A percentile compares a stretch with the other conserved stretches of the same genome.
Conservation (phyloP, 306 rosid species). For the Casuarina equisetifolia region DNA sequence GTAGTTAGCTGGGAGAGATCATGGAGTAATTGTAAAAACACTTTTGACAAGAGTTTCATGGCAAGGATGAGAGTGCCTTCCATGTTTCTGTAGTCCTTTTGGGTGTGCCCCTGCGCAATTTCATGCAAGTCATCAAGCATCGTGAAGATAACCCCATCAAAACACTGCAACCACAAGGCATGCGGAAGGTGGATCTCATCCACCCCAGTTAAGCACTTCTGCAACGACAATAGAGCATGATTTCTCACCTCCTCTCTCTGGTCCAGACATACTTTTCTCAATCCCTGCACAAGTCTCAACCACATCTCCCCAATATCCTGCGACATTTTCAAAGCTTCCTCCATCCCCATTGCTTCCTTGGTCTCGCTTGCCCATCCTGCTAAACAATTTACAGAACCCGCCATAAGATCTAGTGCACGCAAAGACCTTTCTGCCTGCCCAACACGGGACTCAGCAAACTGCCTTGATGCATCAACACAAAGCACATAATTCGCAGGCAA, state of each 20-base stretch:
- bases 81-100: constrained; percentile 91
- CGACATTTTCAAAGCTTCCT: constrained; percentile 61
- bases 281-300: constrained; percentile 85
- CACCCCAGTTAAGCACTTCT: constrained; percentile 76
- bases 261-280: constrained; percentile 94
- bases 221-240: constrained; percentile 76
- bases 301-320: constrained; percentile 97
- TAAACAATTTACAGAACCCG: constrained; percentile 81
- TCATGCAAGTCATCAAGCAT: constrained; percentile 94
- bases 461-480: constrained; percentile 82
- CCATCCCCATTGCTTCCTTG: constrained; percentile 67
- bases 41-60: constrained; percentile 86
- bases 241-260: constrained; percentile 98
- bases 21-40: constrained; percentile 73
- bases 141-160: constrained; percentile 86
- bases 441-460: constrained; percentile 96
- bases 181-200: constrained; percentile 66
- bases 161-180: constrained; percentile 75
- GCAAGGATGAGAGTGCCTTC: constrained; percentile 90
- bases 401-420: constrained; percentile 83
- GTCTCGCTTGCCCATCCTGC: constrained; percentile 68
- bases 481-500: constrained; percentile 80
- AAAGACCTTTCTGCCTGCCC: constrained; percentile 91
- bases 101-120: constrained; percentile 88
- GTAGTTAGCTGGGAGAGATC: constrained; percentile 72